These are phyloP conservation scores for Starmerella khaoyaiensis DNA, from an alignment of 805 yeast genomes.

Conservation along the genomic window DNA sequence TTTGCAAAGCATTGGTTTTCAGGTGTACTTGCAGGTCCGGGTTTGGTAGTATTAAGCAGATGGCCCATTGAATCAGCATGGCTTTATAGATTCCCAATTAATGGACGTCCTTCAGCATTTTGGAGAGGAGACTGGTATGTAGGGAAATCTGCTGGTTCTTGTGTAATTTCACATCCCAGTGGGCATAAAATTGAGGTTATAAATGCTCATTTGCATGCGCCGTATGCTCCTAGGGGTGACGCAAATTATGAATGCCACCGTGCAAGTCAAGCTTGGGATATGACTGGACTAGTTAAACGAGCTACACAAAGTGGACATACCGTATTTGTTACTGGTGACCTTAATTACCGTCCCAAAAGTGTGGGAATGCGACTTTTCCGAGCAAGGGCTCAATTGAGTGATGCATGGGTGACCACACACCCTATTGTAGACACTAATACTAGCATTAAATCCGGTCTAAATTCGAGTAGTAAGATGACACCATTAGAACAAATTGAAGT, in stretches of 20 bases:
- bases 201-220: conserved; percentile 96
- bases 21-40: conserved; percentile 89
- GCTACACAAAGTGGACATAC: conserved; percentile 66
- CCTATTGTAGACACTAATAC: not conserved
- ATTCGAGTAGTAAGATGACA: not conserved
- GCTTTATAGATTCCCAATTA: conserved; percentile 74
- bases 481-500: conserved; percentile 41
- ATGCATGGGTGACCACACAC: conserved; percentile 56
- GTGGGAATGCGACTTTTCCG: conserved; percentile 67
- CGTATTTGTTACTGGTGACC: conserved; percentile 82
- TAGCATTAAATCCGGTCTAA: not conserved
- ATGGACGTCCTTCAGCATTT: conserved; percentile 89
- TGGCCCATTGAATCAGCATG: conserved; percentile 72
- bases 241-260: conserved; percentile 84
- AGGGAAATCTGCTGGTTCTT: conserved; percentile 76
- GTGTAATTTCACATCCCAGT: conserved; percentile 43
- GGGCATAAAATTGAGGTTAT: conserved; percentile 52
- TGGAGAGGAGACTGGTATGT: conserved; percentile 96
- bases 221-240: conserved; percentile 69
- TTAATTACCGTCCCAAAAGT: conserved; percentile 79
- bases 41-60: conserved; percentile 70
- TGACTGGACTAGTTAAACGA: conserved; percentile 50
- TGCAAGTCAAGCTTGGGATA: conserved; percentile 94
- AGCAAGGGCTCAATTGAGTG: conserved; percentile 51
- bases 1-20: conserved; percentile 58